These are phyloP conservation scores for Kodamaea kakaduensis DNA, from an alignment of 805 yeast species.

Conservation along the genomic window DNA sequence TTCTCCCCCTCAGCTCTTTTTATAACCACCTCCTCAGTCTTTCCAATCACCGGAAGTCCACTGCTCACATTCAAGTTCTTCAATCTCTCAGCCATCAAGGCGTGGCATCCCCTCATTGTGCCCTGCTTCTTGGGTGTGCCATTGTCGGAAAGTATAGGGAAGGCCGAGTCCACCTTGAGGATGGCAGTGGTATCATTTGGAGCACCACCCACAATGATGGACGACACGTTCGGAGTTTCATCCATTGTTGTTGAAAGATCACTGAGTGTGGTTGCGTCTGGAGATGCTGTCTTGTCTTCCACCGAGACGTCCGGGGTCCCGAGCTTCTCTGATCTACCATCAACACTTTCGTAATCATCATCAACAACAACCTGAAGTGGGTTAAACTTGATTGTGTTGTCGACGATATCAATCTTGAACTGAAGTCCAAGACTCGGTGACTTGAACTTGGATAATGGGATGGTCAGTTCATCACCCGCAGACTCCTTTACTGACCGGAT, in stretches of 20 bases:
- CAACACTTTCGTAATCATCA: conserved; percentile 11
- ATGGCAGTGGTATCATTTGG: no score
- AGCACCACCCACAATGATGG: no score
- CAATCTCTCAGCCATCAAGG: conserved; percentile 9
- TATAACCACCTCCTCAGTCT: no score
- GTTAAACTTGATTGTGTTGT: conserved; percentile 13
- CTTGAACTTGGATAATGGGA: conserved; percentile 21
- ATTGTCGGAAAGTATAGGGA: no score
- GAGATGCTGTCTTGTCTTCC: no score
- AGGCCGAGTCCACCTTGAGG: no score
- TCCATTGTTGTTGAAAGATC: no score
- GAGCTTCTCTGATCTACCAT: neutral
- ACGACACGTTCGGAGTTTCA: no score
- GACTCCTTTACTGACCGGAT: conserved; percentile 15
- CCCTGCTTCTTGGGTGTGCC: conserved; percentile 2
- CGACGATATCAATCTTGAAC: conserved; percentile 16
- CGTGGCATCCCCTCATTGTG: conserved; percentile 9
- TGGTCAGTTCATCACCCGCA: conserved; percentile 13
- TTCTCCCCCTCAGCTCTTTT: neutral
- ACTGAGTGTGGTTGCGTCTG: no score
- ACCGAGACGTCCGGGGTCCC: conserved; percentile 1
- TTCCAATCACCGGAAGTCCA: neutral
- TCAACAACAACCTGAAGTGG: conserved; percentile 9
- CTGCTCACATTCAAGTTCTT: conserved; percentile 3
- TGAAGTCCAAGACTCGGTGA: conserved; percentile 19